A percentile compares a stretch with the other conserved stretches of the same genome.
Conservation (phyloP, 177 flowering plant genomes). For the Tripterygium wilfordii region DNA sequence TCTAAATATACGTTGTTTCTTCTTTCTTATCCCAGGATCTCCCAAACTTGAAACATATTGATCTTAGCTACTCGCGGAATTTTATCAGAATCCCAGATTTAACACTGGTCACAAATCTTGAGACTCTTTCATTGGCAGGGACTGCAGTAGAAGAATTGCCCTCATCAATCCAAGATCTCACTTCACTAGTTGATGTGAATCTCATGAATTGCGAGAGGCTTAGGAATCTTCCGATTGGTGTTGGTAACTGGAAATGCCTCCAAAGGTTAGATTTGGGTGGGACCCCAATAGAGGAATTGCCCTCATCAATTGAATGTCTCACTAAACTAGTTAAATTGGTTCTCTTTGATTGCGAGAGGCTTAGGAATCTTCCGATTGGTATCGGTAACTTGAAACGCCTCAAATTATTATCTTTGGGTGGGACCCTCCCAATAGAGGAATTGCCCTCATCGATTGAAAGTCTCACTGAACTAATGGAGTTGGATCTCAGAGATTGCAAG, state of each 20-base stretch:
- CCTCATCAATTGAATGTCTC: constrained; percentile 1
- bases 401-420: too few species aligned
- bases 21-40: not conserved
- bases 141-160: not conserved
- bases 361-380: too few species aligned
- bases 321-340: not conserved
- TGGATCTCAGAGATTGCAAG: constrained; percentile 2
- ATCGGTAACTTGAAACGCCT: too few species aligned
- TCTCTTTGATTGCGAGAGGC: not conserved
- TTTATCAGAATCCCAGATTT: constrained; percentile 1
- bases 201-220: not conserved
- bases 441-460: constrained; percentile 1
- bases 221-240: not conserved
- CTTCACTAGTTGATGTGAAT: not conserved
- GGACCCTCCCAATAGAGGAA: not conserved
- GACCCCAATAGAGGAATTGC: not conserved
- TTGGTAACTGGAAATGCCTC: not conserved
- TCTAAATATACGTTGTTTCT: not conserved
- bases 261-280: not conserved
- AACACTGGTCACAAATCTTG: not conserved
- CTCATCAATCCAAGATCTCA: not conserved
- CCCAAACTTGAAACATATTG: not conserved
- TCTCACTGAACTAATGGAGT: not conserved
- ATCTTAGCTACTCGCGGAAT: not conserved
- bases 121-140: too few species aligned